Conservation (phyloP, 73 alveolate genomes). For the Paramecium sexaurelia region DNA sequence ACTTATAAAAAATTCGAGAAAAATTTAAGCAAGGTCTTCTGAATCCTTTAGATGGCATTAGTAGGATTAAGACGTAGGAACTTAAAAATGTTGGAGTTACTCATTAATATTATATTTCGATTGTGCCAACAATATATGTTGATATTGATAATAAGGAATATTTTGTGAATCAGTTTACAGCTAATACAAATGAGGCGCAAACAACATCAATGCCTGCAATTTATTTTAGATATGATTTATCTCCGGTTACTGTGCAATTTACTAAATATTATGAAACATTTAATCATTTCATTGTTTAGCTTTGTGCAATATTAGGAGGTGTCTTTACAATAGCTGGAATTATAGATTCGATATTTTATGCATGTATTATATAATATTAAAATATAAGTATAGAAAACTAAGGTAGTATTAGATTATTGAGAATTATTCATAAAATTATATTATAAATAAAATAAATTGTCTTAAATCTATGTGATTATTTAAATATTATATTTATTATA, state of each 20-base stretch:
- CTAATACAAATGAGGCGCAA: constrained; percentile 76
- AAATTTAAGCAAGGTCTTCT: constrained; percentile 76
- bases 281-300: constrained; percentile 82
- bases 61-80: constrained; percentile 51
- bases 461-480: background rate
- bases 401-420: background rate
- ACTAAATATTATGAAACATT: constrained; percentile 83
- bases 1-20: constrained; percentile 72
- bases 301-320: constrained; percentile 99
- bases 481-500: background rate
- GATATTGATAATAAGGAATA: constrained; percentile 70
- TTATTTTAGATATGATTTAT: constrained; percentile 88
- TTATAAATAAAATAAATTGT: background rate
- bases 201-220: constrained; percentile 82
- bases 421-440: background rate
- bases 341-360: constrained; percentile 80
- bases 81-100: constrained; percentile 59
- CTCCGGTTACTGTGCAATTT: constrained; percentile 96
- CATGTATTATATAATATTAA: background rate
- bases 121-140: constrained; percentile 92
- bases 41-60: constrained; percentile 81
- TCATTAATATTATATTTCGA: constrained; percentile 86
- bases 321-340: constrained; percentile 97
- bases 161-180: constrained; percentile 86
- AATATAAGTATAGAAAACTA: background rate